phyloP scores from a whole-genome alignment of 768 basidiomycete genomes.

The Auriscalpium orientale region DNA sequence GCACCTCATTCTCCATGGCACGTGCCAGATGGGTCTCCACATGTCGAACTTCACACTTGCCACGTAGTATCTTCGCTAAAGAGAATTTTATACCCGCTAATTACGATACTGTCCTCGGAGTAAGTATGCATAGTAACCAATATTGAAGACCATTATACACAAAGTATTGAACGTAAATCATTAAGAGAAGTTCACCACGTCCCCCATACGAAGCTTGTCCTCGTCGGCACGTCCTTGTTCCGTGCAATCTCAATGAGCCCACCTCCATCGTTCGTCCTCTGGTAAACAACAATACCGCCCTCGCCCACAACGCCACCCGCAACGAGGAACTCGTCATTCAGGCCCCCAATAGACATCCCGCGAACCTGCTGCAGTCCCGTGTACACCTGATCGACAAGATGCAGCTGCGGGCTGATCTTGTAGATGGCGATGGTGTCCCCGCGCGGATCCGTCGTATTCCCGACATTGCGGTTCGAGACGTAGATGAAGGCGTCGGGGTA shows the following conservation, averaged over 20 bases:
- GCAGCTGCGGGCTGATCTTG: conserved; percentile 27
- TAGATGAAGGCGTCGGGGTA: conserved; percentile 56
- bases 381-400: conserved; percentile 47
- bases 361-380: conserved; percentile 58
- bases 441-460: conserved; percentile 35
- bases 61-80: too few relatives aligned
- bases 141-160: too few relatives aligned
- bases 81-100: too few relatives aligned
- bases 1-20: too few relatives aligned
- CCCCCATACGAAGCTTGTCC: conserved; percentile 49
- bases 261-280: conserved; percentile 47
- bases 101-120: too few relatives aligned
- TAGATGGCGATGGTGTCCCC: conserved; percentile 61
- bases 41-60: too few relatives aligned
- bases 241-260: conserved; percentile 44
- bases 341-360: conserved; percentile 54
- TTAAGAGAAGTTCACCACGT: neutral
- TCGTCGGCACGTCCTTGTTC: conserved; percentile 44
- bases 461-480: conserved; percentile 61
- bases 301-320: conserved; percentile 47
- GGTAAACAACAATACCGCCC: conserved; percentile 50
- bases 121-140: too few relatives aligned
- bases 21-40: too few relatives aligned
- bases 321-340: conserved; percentile 45
- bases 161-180: too few relatives aligned